Percentiles rank a stretch among this genome's conserved stretches.
Evolutionary conservation across 2,329 filamentous ascomycete species (phyloP).

Genomic region (Colletotrichum gigasporum): DNA sequence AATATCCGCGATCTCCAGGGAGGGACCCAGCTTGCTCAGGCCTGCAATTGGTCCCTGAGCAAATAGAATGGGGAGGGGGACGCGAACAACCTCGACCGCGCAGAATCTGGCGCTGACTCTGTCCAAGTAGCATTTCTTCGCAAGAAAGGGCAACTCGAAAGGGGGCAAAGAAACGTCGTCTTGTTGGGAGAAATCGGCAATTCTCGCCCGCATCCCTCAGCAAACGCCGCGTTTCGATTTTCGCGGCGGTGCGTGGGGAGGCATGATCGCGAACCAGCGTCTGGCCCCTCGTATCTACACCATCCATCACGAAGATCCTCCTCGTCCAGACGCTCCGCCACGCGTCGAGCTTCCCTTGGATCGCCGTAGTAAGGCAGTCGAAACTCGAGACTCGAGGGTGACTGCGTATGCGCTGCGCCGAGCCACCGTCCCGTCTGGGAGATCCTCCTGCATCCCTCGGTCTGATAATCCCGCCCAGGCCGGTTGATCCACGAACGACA

Average conservation of each 20-base stretch:
- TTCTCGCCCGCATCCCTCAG: not conserved
- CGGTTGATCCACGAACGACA: constrained; percentile 1
- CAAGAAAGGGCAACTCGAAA: not conserved
- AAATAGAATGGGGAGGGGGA: not conserved
- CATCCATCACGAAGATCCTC: constrained; percentile 17
- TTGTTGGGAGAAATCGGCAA: not conserved
- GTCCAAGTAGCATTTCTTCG: not conserved
- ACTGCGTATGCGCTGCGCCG: not conserved
- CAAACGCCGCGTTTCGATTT: constrained; percentile 2
- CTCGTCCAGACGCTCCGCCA: constrained; percentile 2
- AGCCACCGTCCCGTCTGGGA: not conserved
- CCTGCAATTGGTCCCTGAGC: not conserved
- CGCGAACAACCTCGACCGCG: not conserved
- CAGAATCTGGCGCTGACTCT: not conserved
- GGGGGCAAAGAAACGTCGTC: too few relatives aligned
- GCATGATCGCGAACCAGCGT: not conserved
- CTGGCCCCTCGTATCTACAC: not conserved
- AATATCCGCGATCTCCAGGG: not conserved
- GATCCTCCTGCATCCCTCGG: not conserved
- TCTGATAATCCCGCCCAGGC: not conserved
- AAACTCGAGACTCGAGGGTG: too few relatives aligned
- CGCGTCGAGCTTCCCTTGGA: not conserved
- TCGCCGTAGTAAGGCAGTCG: too few relatives aligned
- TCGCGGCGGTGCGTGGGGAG: not conserved
- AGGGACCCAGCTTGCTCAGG: not conserved